Evolutionary conservation across 768 basidiomycete species (phyloP).

Genomic region (Cytidiella melzeri): DNA sequence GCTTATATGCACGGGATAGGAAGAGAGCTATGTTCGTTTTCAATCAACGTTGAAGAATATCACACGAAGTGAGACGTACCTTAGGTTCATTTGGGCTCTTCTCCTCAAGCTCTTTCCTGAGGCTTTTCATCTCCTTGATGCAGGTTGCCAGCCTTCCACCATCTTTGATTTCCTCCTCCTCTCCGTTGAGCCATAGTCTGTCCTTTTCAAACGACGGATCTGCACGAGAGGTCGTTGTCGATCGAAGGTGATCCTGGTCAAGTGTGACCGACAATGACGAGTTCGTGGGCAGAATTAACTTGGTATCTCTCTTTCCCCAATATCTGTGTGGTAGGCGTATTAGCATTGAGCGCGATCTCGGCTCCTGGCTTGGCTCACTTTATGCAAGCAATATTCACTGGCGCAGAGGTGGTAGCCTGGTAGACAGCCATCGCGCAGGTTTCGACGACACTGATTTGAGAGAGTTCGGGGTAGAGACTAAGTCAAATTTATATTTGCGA

Average conservation of each 20-base stretch:
- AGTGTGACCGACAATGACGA: slow-evolving; percentile 98
- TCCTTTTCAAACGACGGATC: slow-evolving; percentile 71
- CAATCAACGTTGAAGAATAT: slow-evolving; percentile 3
- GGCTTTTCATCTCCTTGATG: slow-evolving; percentile 77
- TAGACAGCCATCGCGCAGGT: slow-evolving; percentile 50
- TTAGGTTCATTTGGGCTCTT: slow-evolving; percentile 58
- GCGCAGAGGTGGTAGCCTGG: slow-evolving; percentile 87
- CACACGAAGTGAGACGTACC: slow-evolving; percentile 35
- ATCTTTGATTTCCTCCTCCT: slow-evolving; percentile 81
- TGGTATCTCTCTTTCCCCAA: slow-evolving; percentile 98
- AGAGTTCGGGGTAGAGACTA: slow-evolving; percentile 4
- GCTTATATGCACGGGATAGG: slow-evolving; percentile 75
- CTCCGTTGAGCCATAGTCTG: slow-evolving; percentile 91
- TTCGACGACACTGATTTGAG: too few relatives aligned
- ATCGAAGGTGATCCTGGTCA: slow-evolving; percentile 90
- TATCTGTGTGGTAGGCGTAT: slow-evolving; percentile 47
- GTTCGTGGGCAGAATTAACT: slow-evolving; percentile 94
- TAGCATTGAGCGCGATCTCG: not conserved
- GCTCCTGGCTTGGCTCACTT: slow-evolving; percentile 52
- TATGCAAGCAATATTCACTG: slow-evolving; percentile 97
- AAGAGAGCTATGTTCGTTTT: slow-evolving; percentile 56
- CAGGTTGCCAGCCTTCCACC: slow-evolving; percentile 79
- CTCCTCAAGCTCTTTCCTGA: slow-evolving; percentile 73
- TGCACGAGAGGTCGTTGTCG: slow-evolving; percentile 88
- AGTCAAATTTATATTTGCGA: not conserved